Conservation (phyloP, 208 protist species). For the Wallacemonas sp. region DNA sequence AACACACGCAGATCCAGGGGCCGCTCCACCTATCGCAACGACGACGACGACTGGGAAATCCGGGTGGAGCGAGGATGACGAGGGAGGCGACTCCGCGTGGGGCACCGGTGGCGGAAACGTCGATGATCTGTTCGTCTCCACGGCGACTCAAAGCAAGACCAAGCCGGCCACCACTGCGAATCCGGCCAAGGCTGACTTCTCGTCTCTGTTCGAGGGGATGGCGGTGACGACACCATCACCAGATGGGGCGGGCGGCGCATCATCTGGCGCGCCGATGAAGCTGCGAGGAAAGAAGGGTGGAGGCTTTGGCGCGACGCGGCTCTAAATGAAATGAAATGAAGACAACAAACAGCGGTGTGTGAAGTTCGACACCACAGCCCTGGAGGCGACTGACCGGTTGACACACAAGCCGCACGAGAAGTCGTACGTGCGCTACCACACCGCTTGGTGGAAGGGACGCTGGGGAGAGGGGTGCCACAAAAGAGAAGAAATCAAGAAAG, state of each 20-base stretch:
- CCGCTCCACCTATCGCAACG: neutral
- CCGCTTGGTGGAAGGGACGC: too few relatives aligned
- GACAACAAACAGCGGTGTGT: too few relatives aligned
- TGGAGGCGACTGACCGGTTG: too few relatives aligned
- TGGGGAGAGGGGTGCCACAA: neutral
- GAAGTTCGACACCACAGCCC: too few relatives aligned
- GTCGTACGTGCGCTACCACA: too few relatives aligned
- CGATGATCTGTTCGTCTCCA: constrained; percentile 6
- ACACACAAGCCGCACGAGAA: too few relatives aligned
- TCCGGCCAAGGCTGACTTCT: constrained; percentile 12
- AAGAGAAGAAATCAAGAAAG: neutral
- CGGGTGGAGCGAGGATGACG: constrained; percentile 16
- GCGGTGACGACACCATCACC: neutral
- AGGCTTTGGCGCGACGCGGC: constrained; percentile 51
- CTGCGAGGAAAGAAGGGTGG: constrained; percentile 47
- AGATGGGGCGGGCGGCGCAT: neutral
- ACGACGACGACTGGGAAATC: neutral
- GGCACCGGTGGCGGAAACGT: constrained; percentile 9
- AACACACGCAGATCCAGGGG: neutral
- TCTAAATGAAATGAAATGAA: constrained; percentile 25
- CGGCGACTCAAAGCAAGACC: neutral
- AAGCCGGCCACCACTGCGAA: neutral
- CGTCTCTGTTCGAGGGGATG: constrained; percentile 9
- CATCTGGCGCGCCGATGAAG: constrained; percentile 37
- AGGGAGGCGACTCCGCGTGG: constrained; percentile 11